A percentile compares a stretch with the other conserved stretches of the same genome.
Conservation (phyloP, 257 asterid species). For the Ehretia macrophylla region DNA sequence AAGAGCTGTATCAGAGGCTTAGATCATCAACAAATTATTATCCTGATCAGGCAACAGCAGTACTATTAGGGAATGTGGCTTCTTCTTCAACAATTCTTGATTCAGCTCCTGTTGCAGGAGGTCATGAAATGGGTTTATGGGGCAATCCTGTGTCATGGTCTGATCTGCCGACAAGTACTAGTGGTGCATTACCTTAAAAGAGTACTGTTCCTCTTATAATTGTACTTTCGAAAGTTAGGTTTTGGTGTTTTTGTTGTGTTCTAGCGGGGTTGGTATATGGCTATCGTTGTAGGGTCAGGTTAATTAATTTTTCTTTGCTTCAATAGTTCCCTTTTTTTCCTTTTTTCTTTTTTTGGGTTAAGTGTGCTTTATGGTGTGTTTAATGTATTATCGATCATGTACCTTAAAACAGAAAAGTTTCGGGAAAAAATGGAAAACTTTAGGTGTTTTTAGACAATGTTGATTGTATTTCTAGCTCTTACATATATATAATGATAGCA, state of each 20-base stretch:
- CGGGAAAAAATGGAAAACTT: not conserved
- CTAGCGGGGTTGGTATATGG: not conserved
- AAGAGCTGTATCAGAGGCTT: slow-evolving; percentile 57
- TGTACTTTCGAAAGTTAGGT: slow-evolving; percentile 16
- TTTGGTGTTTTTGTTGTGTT: not conserved
- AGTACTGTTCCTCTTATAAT: slow-evolving; percentile 9
- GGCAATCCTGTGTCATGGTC: slow-evolving; percentile 46
- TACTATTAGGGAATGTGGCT: slow-evolving; percentile 26
- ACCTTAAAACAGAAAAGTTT: not conserved
- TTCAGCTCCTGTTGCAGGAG: slow-evolving; percentile 54
- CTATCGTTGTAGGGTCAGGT: slow-evolving; percentile 1
- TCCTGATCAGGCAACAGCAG: slow-evolving; percentile 37
- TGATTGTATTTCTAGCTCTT: slow-evolving; percentile 3
- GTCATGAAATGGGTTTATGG: slow-evolving; percentile 49
- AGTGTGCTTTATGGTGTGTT: slow-evolving; percentile 5
- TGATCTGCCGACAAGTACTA: slow-evolving; percentile 48
- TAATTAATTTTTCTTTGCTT: not conserved
- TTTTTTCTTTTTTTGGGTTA: no score
- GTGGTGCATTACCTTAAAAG: slow-evolving; percentile 48
- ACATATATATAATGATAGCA: slow-evolving; percentile 1
- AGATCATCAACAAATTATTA: slow-evolving; percentile 36
- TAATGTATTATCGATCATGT: slow-evolving; percentile 5
- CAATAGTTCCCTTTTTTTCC: not conserved
- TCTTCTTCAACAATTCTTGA: slow-evolving; percentile 51
- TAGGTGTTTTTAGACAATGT: not conserved